Evolutionary conservation across 805 yeast species (phyloP).

Genomic region (Saturnispora halmiae): DNA sequence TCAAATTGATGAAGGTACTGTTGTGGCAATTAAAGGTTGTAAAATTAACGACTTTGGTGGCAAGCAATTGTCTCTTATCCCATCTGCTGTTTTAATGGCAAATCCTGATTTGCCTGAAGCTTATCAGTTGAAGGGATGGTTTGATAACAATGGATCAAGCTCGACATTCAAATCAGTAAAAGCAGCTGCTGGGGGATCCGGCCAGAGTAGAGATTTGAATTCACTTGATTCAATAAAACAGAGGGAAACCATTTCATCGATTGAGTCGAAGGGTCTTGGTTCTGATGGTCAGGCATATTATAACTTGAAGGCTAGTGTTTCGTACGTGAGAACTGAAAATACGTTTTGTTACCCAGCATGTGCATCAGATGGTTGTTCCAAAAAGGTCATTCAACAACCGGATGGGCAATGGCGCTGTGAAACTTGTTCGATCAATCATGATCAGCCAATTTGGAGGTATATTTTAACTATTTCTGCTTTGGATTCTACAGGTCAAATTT

Average conservation of each 20-base stretch:
- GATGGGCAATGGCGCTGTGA: slow-evolving; percentile 90
- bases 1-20: slow-evolving; percentile 61
- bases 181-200: slow-evolving; percentile 26
- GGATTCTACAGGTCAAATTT: slow-evolving; percentile 75
- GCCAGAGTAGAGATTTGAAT: slow-evolving; percentile 22
- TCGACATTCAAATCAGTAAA: slow-evolving; percentile 56
- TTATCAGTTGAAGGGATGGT: slow-evolving; percentile 89
- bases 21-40: slow-evolving; percentile 88
- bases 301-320: slow-evolving; percentile 63
- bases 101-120: slow-evolving; percentile 91
- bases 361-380: slow-evolving; percentile 62
- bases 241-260: slow-evolving; percentile 59
- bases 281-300: slow-evolving; percentile 70
- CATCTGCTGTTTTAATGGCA: slow-evolving; percentile 61
- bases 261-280: slow-evolving; percentile 61
- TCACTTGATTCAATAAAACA: slow-evolving; percentile 37
- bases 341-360: slow-evolving; percentile 84
- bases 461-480: slow-evolving; percentile 66
- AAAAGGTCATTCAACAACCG: slow-evolving; percentile 68
- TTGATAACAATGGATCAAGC: slow-evolving; percentile 64
- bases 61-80: slow-evolving; percentile 70
- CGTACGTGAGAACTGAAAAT: slow-evolving; percentile 61
- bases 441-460: slow-evolving; percentile 70
- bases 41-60: slow-evolving; percentile 86
- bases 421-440: slow-evolving; percentile 65